A percentile compares a stretch with the other conserved stretches of the same genome.
These are phyloP conservation scores for Septoria linicola DNA, from an alignment of 2,329 filamentous ascomycete species.

Conservation along the genomic window DNA sequence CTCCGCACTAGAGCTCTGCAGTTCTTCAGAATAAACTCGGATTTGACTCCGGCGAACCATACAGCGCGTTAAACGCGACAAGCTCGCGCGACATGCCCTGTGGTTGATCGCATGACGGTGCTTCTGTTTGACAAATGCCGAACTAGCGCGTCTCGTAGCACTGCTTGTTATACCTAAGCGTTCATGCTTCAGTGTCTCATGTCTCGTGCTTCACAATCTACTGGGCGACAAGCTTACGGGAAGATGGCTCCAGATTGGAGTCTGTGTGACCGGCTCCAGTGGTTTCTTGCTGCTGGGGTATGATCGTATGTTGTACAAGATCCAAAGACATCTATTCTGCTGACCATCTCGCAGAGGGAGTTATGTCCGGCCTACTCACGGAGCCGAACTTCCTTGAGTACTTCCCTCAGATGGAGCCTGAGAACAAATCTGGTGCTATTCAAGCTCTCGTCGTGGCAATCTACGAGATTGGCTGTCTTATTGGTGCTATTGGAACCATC, in stretches of 20 bases:
- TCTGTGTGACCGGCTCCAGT: constrained; percentile 20
- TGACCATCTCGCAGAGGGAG: too few relatives aligned
- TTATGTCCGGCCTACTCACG: too few relatives aligned
- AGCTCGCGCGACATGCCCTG: background rate
- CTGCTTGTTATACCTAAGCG: background rate
- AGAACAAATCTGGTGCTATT: constrained; percentile 26
- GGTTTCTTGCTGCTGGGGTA: constrained; percentile 25
- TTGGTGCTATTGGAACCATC: constrained; percentile 43
- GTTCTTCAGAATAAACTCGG: background rate
- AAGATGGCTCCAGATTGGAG: constrained; percentile 17
- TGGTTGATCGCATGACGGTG: background rate
- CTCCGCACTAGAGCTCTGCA: too few relatives aligned
- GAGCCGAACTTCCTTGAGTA: constrained; percentile 42
- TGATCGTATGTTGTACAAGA: constrained; percentile 20
- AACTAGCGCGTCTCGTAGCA: background rate
- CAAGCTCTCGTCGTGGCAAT: constrained; percentile 41
- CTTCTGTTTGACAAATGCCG: background rate
- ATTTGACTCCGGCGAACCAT: too few relatives aligned
- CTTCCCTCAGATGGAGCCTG: constrained; percentile 43
- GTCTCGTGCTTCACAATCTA: constrained; percentile 1
- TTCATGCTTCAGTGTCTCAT: background rate
- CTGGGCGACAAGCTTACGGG: constrained; percentile 19
- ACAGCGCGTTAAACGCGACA: background rate
- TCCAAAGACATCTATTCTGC: too few relatives aligned
- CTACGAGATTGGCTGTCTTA: constrained; percentile 30